Evolutionary conservation across 257 asterid species (phyloP), one percentile per base, ranked within the genome.

Genomic region (Capsicum chinense): DNA sequence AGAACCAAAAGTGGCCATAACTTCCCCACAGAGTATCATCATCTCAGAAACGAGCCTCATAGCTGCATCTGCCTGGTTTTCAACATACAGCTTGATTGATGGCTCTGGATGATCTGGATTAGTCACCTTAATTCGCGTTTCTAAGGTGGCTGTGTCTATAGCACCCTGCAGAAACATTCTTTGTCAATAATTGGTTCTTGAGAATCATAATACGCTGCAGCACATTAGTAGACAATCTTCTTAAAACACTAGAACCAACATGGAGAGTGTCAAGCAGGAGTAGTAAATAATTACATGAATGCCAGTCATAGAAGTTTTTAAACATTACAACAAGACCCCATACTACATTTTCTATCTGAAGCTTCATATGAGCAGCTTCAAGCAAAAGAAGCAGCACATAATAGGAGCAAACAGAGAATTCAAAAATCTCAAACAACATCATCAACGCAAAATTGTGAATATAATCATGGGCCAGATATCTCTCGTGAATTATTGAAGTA

Each of bases 21-120:
- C 98, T 93, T 97, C 99, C 83, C 98, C 98, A 85, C 98, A 97
- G 70, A 97, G 95, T 85, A 97, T 95, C 99, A 97, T 97, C 98
- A 97, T 92, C 92, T 95, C 98, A 74, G 98, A 87, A 50, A 95
- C 99, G 88, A 97, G 96, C 62, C 97, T 91, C 99, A 97, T 95
- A 62, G 99, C 98, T 37, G 94, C 95, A 83, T 95, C 97, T 39
- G 94, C 91, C 92, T 97, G 99, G 85, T 95, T 93, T 90, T 93
- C 98, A 85, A 95, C 97, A 83, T 93, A 97, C 79, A 97, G 91
- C 88, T 89, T 97, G 91, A 97, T 95, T 66, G 81, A 87, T 79
- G 99, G 98, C 87, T 93, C 98, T 80, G 97, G 96, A 84, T 93
- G 98, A 80, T 95, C 95, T 79, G 98, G 98, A 87, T 93, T 93